phyloP scores from a whole-genome alignment of 352 stramenopile genomes.

The Pythium grandisporangium region DNA sequence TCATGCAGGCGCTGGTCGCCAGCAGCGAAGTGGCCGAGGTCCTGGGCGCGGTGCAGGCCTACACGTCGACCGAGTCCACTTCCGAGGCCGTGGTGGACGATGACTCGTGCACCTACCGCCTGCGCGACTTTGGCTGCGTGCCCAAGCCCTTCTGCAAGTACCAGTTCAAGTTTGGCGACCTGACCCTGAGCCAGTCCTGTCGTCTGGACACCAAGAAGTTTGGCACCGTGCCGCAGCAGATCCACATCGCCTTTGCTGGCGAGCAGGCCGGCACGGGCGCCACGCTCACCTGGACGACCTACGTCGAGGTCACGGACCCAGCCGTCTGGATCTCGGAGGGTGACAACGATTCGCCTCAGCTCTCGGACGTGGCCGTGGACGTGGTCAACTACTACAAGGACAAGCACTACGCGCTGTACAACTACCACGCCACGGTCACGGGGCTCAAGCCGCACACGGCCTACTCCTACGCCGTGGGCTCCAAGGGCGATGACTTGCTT shows the following conservation, averaged over 20 bases:
- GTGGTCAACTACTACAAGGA: conserved; percentile 13
- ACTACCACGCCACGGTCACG: conserved; percentile 16
- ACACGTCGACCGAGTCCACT: too few relatives aligned
- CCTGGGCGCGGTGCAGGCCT: too few relatives aligned
- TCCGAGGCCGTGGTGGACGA: too few relatives aligned
- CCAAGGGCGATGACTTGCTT: not conserved
- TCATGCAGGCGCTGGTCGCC: too few relatives aligned
- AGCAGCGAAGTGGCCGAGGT: too few relatives aligned
- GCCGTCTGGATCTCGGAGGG: conserved; percentile 12
- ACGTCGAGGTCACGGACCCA: conserved; percentile 3
- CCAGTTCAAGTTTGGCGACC: conserved; percentile 14
- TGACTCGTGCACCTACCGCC: not conserved
- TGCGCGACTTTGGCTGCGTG: conserved; percentile 2
- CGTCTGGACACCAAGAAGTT: conserved; percentile 6
- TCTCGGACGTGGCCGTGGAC: conserved; percentile 1
- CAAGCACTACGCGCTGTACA: conserved; percentile 10
- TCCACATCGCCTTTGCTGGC: conserved; percentile 18
- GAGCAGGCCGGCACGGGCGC: conserved; percentile 13
- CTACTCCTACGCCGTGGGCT: conserved; percentile 21
- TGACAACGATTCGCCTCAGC: conserved; percentile 1
- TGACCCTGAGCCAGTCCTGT: conserved; percentile 12
- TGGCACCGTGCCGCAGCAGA: conserved; percentile 14
- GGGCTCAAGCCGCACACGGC: conserved; percentile 10
- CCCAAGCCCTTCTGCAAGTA: conserved; percentile 11
- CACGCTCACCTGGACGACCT: conserved; percentile 22